Evolutionary conservation across 768 basidiomycete genomes (phyloP).

Genomic region (Lenzites betulinus): DNA sequence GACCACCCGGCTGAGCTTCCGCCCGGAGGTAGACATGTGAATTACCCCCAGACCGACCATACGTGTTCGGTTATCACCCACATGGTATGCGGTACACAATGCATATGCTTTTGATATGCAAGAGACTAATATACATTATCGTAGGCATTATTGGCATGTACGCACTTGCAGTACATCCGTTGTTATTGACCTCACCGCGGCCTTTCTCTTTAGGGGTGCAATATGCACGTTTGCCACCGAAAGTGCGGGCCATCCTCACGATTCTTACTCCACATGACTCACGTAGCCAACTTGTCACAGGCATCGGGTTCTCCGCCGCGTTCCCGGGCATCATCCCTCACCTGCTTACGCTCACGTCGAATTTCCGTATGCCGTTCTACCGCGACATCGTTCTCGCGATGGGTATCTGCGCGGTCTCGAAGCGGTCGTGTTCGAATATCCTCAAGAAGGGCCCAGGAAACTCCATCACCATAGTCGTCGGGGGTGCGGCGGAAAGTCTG

Average conservation of each 20-base stretch:
- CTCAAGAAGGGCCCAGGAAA: slow-evolving; percentile 47
- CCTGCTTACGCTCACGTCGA: slow-evolving; percentile 85
- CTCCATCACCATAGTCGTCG: slow-evolving; percentile 93
- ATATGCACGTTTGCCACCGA: slow-evolving; percentile 96
- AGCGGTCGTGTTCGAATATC: slow-evolving; percentile 87
- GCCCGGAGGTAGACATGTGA: slow-evolving; percentile 68
- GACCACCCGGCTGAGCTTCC: neutral
- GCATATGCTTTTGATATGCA: neutral
- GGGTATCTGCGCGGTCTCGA: slow-evolving; percentile 93
- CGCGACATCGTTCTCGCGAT: slow-evolving; percentile 86
- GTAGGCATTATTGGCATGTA: slow-evolving; percentile 97
- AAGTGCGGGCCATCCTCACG: slow-evolving; percentile 44
- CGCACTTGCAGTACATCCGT: slow-evolving; percentile 31
- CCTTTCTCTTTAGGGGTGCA: slow-evolving; percentile 65
- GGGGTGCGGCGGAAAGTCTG: slow-evolving; percentile 93
- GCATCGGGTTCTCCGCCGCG: slow-evolving; percentile 84
- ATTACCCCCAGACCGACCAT: slow-evolving; percentile 87
- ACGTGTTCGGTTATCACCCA: slow-evolving; percentile 98
- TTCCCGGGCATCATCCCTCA: slow-evolving; percentile 95
- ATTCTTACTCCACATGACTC: neutral
- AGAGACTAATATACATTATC: neutral
- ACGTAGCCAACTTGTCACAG: slow-evolving; percentile 38
- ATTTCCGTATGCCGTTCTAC: slow-evolving; percentile 92
- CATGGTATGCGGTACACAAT: slow-evolving; percentile 63
- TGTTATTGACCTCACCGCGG: neutral